Evolutionary conservation across 2,329 filamentous ascomycete species (phyloP).

Genomic region (Pezicula neosporulosa): DNA sequence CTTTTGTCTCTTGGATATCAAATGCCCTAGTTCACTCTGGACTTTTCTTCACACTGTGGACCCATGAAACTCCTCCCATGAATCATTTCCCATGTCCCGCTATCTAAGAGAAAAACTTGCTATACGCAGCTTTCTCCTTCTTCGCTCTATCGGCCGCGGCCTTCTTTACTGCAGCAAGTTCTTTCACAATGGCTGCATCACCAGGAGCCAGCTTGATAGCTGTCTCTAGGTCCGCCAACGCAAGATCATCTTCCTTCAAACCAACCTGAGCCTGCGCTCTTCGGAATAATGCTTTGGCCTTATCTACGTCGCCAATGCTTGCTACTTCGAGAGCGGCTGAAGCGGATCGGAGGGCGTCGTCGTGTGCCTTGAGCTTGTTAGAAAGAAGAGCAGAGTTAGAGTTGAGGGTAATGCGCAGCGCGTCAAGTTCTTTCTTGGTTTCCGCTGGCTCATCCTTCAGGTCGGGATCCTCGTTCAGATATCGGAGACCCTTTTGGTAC

Average conservation of each 20-base stretch:
- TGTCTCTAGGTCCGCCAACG: conserved; percentile 69
- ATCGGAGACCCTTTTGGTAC: conserved; percentile 90
- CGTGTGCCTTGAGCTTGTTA: conserved; percentile 72
- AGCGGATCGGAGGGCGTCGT: conserved; percentile 68
- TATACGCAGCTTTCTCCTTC: conserved; percentile 90
- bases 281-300: conserved; percentile 85
- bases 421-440: conserved; percentile 62
- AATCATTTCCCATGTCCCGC: background rate
- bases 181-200: conserved; percentile 71
- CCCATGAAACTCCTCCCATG: too few relatives aligned
- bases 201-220: conserved; percentile 72
- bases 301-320: conserved; percentile 68
- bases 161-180: conserved; percentile 77
- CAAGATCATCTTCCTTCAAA: conserved; percentile 81
- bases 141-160: conserved; percentile 67
- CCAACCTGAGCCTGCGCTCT: conserved; percentile 72
- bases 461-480: conserved; percentile 81
- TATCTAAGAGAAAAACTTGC: conserved; percentile 71
- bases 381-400: conserved; percentile 84
- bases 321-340: conserved; percentile 67
- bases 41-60: too few relatives aligned
- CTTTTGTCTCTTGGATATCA: too few relatives aligned
- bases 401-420: conserved; percentile 81
- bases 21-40: too few relatives aligned
- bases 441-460: conserved; percentile 68